Evolutionary conservation across 208 protist species (phyloP), one percentile per base, ranked within the genome.

Genomic region (Trypanosoma lewisi): DNA sequence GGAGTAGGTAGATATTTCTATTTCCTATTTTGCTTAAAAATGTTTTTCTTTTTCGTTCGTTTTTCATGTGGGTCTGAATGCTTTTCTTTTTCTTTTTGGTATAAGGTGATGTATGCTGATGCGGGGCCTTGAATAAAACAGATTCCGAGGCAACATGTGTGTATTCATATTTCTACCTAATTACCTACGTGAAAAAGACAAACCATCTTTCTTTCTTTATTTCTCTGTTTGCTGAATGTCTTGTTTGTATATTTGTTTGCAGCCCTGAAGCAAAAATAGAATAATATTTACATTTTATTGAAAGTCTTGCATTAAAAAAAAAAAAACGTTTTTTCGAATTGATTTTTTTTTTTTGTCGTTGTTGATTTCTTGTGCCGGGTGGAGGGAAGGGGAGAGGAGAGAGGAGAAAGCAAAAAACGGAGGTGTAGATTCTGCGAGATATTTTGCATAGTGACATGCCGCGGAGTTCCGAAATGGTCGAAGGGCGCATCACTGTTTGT

Each of bases 401-500:
- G 45, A 8, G 45, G 7, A 42, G 11, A 45, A 6, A 67, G 27
- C 23, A 21, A 63, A 4, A n/a, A n/a, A n/a, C n/a, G n/a, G n/a
- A n/a, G n/a, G n/a, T n/a, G n/a, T n/a, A n/a, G n/a, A n/a, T n/a
- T n/a, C n/a, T n/a, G n/a, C n/a, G n/a, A n/a, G n/a, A n/a, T n/a
- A n/a, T n/a, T n/a, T n/a, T n/a, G n/a, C n/a, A n/a, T n/a, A n/a
- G n/a, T n/a, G n/a, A n/a, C n/a, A 73, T 73, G 67, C 19, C 59
- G 8, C 8, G 25, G 14, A 17, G 28, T 14, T 31, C 11, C 12
- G 34, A 71, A n/a, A 27, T 73, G 52, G 88, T 91, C 62, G 85
- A 91, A 28, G 77, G 77, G 23, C 74, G 75, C 47, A 78, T 94
- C 48, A 92, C 82, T 5, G 88, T 94, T 37, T 85, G 84, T 63